Percentiles rank a stretch among this genome's conserved stretches.
Conservation (phyloP, 129 eudicot species). For the Pulicaria dysenterica region DNA sequence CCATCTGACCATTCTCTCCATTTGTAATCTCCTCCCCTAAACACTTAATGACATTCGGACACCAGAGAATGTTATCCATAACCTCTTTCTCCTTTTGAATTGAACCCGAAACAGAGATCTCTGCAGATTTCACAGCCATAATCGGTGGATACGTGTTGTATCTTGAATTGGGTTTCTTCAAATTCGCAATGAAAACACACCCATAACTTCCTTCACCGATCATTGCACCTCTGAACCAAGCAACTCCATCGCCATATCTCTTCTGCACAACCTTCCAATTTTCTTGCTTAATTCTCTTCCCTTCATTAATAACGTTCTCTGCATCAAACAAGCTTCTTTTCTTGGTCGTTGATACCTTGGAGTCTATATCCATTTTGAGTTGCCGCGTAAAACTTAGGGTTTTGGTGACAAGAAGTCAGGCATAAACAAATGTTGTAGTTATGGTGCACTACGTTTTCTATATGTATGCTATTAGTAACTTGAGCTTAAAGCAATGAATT, state of each 20-base stretch:
- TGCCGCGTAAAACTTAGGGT: constrained; percentile 17
- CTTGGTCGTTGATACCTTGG: constrained; percentile 15
- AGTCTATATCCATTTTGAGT: constrained; percentile 2
- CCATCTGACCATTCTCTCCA: constrained; percentile 54
- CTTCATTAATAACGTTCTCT: constrained; percentile 7
- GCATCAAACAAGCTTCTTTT: constrained; percentile 34
- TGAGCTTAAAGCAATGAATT: constrained; percentile 28
- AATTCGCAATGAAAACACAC: constrained; percentile 27
- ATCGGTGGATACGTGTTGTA: constrained; percentile 26
- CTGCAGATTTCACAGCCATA: constrained; percentile 54
- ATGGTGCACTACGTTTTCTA: not conserved
- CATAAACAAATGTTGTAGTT: not conserved
- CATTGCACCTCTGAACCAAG: constrained; percentile 42
- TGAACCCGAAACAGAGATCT: constrained; percentile 65
- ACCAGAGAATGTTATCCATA: constrained; percentile 50
- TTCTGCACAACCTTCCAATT: constrained; percentile 18
- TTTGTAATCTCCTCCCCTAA: constrained; percentile 68
- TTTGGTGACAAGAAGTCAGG: constrained; percentile 22
- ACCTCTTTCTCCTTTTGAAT: constrained; percentile 73
- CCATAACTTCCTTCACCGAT: constrained; percentile 36
- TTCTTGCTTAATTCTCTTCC: constrained; percentile 29
- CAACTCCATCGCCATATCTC: constrained; percentile 36
- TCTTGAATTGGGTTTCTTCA: constrained; percentile 35
- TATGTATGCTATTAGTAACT: not conserved
- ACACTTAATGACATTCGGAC: constrained; percentile 51